Evolutionary conservation across 2,329 filamentous ascomycete genomes (phyloP), one percentile per base, ranked within the genome.

Genomic region (Xylariales sp.): DNA sequence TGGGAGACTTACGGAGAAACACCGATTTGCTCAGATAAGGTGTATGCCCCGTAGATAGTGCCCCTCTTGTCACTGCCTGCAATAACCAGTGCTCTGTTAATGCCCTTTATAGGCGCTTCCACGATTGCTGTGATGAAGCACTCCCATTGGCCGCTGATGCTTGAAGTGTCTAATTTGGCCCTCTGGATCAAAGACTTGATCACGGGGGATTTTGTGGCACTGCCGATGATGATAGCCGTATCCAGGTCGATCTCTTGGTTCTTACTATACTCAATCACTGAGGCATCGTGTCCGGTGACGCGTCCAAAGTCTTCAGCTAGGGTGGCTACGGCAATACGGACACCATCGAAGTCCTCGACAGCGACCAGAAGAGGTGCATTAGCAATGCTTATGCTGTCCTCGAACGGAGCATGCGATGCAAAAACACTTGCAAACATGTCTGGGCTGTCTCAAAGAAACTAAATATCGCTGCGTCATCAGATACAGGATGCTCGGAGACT

Each of bases 21-120:
- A 18, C 83, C 83, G 40, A 87, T 85, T 54, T 87, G 81, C 58
- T 86, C 81, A 16, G 78, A 83, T 33, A 87, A 58, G 46, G 83
- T 81, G 60, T 88, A 88, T 15, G 85, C 63, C 10, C 83, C 83
- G 49, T 74, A 88, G 38, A 88, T 84, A 3, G 79, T 76, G 12
- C 55, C 55, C 2, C 55, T 49, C 3, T 66, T 58, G 54, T 87
- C 81, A 51, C 76, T 81, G 10, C 80, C 83, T 21, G 76, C 80
- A 55, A 88, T 79, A 2, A 87, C 76, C 14, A 87, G 64, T 2
- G 82, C 82, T 42, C 67, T 66, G 1, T 68, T 52, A 17, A 76
- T 72, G 15, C 74, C 78, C 2, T 70, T 65, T 11, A 81, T 55
- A 0, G 82, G 82, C 19, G 70, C 63, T 13, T 72, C 57, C 2